phyloP scores from a whole-genome alignment of 495 filamentous ascomycete genomes.

The Friedmanniomyces simplex region DNA sequence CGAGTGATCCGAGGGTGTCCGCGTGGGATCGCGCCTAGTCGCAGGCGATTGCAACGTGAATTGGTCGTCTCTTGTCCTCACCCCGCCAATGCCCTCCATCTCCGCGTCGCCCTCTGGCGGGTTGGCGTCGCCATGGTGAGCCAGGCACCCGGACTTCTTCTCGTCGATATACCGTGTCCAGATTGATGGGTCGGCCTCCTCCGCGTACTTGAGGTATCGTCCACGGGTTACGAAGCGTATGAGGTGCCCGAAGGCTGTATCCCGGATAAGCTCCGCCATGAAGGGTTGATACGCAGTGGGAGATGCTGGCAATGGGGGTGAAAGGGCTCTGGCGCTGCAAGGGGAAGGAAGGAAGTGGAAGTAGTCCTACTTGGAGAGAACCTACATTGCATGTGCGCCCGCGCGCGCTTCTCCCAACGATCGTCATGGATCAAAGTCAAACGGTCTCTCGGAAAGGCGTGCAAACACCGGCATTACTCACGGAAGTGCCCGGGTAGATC shows the following conservation, averaged over 20 bases:
- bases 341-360: no score
- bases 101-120: slow-evolving; percentile 15
- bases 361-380: no score
- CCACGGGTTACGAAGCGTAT: slow-evolving; percentile 25
- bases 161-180: slow-evolving; percentile 30
- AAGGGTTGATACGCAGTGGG: no score
- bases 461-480: no score
- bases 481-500: no score
- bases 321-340: no score
- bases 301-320: no score
- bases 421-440: no score
- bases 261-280: slow-evolving; percentile 28
- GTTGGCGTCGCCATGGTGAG: slow-evolving; percentile 26
- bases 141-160: slow-evolving; percentile 25
- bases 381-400: no score
- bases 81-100: slow-evolving; percentile 12
- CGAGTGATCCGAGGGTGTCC: neutral
- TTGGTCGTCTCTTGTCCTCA: slow-evolving; percentile 22
- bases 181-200: slow-evolving; percentile 26
- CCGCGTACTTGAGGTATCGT: slow-evolving; percentile 25
- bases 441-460: no score
- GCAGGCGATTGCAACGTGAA: slow-evolving; percentile 1
- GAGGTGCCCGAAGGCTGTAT: slow-evolving; percentile 30
- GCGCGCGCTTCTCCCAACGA: no score
- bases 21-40: neutral